Percentiles rank a stretch among this genome's conserved stretches.
Conservation (phyloP, 768 basidiomycete species). For the Tephrocybe rancida region DNA sequence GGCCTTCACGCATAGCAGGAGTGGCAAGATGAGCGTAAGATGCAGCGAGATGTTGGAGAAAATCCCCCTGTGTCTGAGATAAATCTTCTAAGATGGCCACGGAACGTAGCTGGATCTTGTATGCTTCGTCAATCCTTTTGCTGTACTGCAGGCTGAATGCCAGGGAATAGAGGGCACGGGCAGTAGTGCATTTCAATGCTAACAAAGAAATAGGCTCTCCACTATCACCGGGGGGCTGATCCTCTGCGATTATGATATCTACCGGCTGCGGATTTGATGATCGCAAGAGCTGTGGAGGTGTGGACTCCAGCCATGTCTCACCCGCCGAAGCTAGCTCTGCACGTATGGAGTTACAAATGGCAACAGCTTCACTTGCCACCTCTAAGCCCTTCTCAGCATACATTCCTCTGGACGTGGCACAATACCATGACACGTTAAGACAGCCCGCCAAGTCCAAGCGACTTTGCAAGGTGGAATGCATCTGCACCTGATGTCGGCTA, state of each 20-base stretch:
- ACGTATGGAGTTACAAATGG: slow-evolving; percentile 7
- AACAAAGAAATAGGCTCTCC: too few species aligned
- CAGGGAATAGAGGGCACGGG: slow-evolving; percentile 9
- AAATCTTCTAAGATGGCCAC: not conserved
- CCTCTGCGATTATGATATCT: not conserved
- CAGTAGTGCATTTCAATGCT: slow-evolving; percentile 14
- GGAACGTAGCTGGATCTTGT: slow-evolving; percentile 4
- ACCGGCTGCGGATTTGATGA: not conserved
- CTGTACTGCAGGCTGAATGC: slow-evolving; percentile 11
- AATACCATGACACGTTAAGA: slow-evolving; percentile 12
- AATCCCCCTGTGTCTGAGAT: not conserved
- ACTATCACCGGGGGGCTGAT: too few species aligned
- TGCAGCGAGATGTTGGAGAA: slow-evolving; percentile 9
- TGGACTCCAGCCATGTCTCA: slow-evolving; percentile 1
- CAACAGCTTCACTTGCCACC: slow-evolving; percentile 10
- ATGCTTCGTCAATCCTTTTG: slow-evolving; percentile 8
- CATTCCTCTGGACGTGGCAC: not conserved
- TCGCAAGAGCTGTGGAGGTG: not conserved
- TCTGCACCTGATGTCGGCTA: not conserved
- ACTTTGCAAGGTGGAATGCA: not conserved
- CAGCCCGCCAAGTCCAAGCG: slow-evolving; percentile 9
- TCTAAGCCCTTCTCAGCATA: slow-evolving; percentile 4
- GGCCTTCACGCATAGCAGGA: not conserved
- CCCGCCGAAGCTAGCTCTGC: slow-evolving; percentile 3
- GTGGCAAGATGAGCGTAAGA: slow-evolving; percentile 11